These are phyloP conservation scores for Penicillium fimorum DNA, from an alignment of 495 filamentous ascomycete genomes.

Conservation along the genomic window DNA sequence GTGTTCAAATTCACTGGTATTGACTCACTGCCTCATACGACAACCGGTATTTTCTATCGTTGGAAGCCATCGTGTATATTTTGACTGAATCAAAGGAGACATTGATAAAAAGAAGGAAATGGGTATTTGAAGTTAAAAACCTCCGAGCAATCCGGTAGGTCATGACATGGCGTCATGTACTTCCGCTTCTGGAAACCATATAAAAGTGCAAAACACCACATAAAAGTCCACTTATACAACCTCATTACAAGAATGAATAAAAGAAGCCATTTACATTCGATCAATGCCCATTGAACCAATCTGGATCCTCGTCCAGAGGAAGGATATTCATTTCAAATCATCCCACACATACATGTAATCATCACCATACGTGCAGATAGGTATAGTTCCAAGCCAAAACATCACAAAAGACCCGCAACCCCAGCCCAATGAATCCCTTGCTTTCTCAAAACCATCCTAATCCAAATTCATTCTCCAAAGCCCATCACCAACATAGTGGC, in stretches of 20 bases:
- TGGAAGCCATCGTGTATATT: background rate
- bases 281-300: background rate
- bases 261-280: background rate
- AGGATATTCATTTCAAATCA: conserved; percentile 12
- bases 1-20: background rate
- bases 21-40: background rate
- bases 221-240: background rate
- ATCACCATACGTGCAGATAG: conserved; percentile 3
- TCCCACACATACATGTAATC: conserved; percentile 7
- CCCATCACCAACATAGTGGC: conserved; percentile 93
- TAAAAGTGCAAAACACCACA: background rate
- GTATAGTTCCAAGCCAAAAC: conserved; percentile 1
- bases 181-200: background rate
- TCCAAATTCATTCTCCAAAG: conserved; percentile 79
- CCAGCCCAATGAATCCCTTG: background rate
- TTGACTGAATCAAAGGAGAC: background rate
- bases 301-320: background rate
- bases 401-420: background rate
- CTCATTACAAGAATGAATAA: background rate
- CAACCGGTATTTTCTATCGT: background rate
- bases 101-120: background rate
- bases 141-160: background rate
- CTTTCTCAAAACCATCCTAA: conserved; percentile 32
- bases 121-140: background rate
- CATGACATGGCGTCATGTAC: background rate